Evolutionary conservation across 2,329 filamentous ascomycete genomes (phyloP).

Genomic region (Alternaria triticimaculans): DNA sequence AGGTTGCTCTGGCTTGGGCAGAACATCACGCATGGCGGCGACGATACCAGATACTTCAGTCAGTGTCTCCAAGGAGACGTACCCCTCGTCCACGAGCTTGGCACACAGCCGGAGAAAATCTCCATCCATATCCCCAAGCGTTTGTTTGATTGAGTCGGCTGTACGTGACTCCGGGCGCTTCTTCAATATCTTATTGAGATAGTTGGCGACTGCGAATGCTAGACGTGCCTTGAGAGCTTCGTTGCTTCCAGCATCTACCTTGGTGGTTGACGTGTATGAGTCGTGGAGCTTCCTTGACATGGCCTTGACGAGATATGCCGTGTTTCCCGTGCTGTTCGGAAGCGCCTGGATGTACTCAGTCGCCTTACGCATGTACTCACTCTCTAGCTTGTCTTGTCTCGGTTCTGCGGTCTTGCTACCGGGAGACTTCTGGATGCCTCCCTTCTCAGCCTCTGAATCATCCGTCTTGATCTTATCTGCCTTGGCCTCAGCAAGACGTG

Average conservation of each 20-base stretch:
- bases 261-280: slow-evolving; percentile 11
- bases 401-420: background rate
- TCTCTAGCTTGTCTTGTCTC: slow-evolving; percentile 15
- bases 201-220: slow-evolving; percentile 26
- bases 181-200: slow-evolving; percentile 26
- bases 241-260: slow-evolving; percentile 6
- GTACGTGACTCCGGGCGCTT: slow-evolving; percentile 13
- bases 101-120: slow-evolving; percentile 33
- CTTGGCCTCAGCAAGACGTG: background rate
- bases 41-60: slow-evolving; percentile 32
- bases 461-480: background rate
- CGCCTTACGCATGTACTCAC: slow-evolving; percentile 26
- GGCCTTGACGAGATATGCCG: slow-evolving; percentile 18
- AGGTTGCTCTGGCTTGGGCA: slow-evolving; percentile 20
- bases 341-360: slow-evolving; percentile 22
- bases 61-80: slow-evolving; percentile 26
- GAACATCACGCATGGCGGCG: slow-evolving; percentile 24
- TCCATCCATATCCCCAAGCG: slow-evolving; percentile 24
- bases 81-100: slow-evolving; percentile 24
- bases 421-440: background rate
- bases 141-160: slow-evolving; percentile 17
- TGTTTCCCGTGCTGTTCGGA: slow-evolving; percentile 1
- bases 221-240: slow-evolving; percentile 26
- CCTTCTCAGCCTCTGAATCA: background rate
- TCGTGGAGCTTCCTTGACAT: slow-evolving; percentile 25